Evolutionary conservation across 2,329 filamentous ascomycete genomes (phyloP).

Genomic region (Talaromyces piceae): DNA sequence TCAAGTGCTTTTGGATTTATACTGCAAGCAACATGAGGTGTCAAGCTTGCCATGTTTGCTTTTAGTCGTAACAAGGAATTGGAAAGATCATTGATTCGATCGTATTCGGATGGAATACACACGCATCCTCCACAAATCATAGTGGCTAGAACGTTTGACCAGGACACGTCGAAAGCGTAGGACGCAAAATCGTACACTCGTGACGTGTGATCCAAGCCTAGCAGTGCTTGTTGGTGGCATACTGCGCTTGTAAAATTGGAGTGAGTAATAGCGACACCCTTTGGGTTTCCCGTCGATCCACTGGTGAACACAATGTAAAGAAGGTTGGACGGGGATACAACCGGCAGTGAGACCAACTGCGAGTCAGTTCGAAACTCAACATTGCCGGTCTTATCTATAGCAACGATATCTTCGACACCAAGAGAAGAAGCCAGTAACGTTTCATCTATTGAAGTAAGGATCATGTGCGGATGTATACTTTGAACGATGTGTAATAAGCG

Average conservation of each 20-base stretch:
- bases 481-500: constrained; percentile 1
- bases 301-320: constrained; percentile 49
- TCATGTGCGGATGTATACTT: neutral
- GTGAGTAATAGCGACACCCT: constrained; percentile 28
- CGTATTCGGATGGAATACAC: constrained; percentile 4
- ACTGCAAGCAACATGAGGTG: constrained; percentile 2
- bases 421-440: neutral
- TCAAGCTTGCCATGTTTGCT: neutral
- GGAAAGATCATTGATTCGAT: constrained; percentile 4
- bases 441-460: neutral
- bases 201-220: constrained; percentile 33
- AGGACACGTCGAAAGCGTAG: constrained; percentile 7
- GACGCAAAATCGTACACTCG: constrained; percentile 8
- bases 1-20: neutral
- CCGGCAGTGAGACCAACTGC: neutral
- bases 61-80: constrained; percentile 1
- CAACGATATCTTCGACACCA: neutral
- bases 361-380: neutral
- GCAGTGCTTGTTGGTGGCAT: neutral
- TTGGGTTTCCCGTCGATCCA: constrained; percentile 44
- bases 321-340: neutral
- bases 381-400: neutral
- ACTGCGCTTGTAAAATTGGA: constrained; percentile 1
- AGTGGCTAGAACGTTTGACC: constrained; percentile 7
- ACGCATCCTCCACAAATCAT: constrained; percentile 8